These are phyloP conservation scores for Apostasia ramifera DNA, from an alignment of 106 monocot genomes.

Conservation along the genomic window DNA sequence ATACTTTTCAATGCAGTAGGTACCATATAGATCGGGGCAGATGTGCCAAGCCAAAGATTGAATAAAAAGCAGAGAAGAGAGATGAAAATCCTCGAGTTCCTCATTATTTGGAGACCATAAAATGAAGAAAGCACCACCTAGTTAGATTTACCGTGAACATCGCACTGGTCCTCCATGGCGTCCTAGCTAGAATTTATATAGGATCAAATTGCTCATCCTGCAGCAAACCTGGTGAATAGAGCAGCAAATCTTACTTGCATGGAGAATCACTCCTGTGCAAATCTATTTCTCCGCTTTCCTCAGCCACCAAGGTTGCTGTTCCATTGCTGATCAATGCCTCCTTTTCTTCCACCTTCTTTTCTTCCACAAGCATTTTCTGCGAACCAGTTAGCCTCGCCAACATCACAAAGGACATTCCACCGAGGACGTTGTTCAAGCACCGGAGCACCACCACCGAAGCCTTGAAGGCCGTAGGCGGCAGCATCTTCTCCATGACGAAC, in stretches of 20 bases:
- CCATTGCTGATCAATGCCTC: slow-evolving; percentile 18
- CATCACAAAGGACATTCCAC: slow-evolving; percentile 53
- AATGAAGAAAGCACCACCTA: neutral
- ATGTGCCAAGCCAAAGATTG: too few relatives aligned
- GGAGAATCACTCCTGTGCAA: slow-evolving; percentile 9
- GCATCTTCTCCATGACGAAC: slow-evolving; percentile 35
- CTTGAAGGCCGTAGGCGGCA: slow-evolving; percentile 46
- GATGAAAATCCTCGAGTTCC: neutral
- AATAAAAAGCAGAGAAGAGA: slow-evolving; percentile 1
- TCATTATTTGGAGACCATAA: neutral
- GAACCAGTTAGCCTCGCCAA: slow-evolving; percentile 63
- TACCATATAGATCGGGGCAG: too few relatives aligned
- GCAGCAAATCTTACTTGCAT: slow-evolving; percentile 15
- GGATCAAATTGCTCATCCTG: neutral
- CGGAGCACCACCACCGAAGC: slow-evolving; percentile 47
- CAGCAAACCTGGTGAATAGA: neutral
- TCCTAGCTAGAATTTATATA: neutral
- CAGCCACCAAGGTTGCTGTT: neutral
- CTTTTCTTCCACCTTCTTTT: slow-evolving; percentile 10
- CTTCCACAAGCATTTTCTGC: slow-evolving; percentile 27
- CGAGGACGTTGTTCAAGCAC: slow-evolving; percentile 61
- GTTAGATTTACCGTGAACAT: neutral
- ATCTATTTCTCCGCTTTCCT: neutral
- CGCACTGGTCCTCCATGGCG: neutral
- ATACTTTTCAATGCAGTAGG: too few relatives aligned